Percentiles rank a stretch among this genome's conserved stretches.
Conservation (phyloP, 225 moss, liverwort and hornwort species). For the Lunularia cruciata region DNA sequence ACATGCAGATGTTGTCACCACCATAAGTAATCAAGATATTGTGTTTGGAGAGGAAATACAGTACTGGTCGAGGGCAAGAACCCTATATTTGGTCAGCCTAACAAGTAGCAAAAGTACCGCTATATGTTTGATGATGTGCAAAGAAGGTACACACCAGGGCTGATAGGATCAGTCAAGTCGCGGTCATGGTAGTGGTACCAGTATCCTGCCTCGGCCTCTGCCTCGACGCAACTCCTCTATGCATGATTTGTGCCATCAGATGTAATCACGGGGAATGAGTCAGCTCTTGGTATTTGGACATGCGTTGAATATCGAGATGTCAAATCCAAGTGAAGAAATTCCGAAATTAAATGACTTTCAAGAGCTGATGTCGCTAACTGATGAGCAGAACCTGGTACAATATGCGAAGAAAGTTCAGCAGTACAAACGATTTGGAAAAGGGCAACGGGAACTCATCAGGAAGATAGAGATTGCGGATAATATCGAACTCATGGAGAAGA, state of each 20-base stretch:
- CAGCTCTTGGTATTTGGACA: conserved; percentile 6
- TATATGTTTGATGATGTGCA: neutral
- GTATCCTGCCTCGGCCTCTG: neutral
- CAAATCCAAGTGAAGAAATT: conserved; percentile 10
- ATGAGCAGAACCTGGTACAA: conserved; percentile 21
- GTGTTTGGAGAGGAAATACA: too few species aligned
- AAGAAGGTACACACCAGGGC: conserved; percentile 3
- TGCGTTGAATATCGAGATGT: conserved; percentile 16
- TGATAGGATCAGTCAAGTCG: too few species aligned
- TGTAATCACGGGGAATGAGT: conserved; percentile 2
- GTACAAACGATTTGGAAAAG: conserved; percentile 15
- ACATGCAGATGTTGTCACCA: too few species aligned
- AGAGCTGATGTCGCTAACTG: conserved; percentile 5
- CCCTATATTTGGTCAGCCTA: conserved; percentile 5
- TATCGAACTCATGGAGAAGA: conserved; percentile 21
- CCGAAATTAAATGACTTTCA: conserved; percentile 22
- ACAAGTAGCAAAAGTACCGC: neutral
- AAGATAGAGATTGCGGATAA: conserved; percentile 19
- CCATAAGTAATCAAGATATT: too few species aligned
- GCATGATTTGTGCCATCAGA: neutral
- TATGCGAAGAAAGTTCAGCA: conserved; percentile 17
- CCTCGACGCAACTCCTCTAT: too few species aligned
- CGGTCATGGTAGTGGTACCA: neutral
- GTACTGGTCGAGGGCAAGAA: neutral
- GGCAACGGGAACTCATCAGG: conserved; percentile 22